Base-by-base conservation (phyloP, 208 protist species). In the Chromosphaera perkinsii region DNA sequence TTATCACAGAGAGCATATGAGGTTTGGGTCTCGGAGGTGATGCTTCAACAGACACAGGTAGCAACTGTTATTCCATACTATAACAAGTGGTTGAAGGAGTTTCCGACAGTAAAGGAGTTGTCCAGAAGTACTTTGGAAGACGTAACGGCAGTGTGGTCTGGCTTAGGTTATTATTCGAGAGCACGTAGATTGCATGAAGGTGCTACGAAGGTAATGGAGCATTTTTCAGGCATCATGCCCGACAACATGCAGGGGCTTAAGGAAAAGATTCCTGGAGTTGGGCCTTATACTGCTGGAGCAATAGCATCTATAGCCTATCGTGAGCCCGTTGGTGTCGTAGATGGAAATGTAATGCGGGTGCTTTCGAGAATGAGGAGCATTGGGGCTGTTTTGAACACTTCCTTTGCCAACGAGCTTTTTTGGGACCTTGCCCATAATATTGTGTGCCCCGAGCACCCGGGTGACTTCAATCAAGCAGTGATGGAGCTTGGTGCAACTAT, bases 281-380 rank as follows among this genome's bases (percentile, higher is more conserved):
- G 78, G 1, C 64, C 60, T 7, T 84, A 86, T 67, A 86, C 79
- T 3, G 73, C 73, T 2, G 79, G 72, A n/a, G 82, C 82, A 9
- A 74, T 86, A 7, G 63, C 76, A 12, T 77, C 71, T 0, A 84
- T 81, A 36, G 77, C 60, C 14, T 84, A 71, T 59, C 54, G 33
- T 5, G 17, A 72, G 14, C 1, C 9, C 17, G 55, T 47, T 9
- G 66, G 68, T 10, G 39, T 83, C 0, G 79, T 84, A 0, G 82
- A 86, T 71, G 82, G 79, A 22, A 86, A 86, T 57, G 82, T 86
- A 7, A 72, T 83, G 14, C 66, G 82, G 26, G 82, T 86, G 3
- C 27, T 86, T 1, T 59, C 67, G 45, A 39, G 82, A 10, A 43
- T 84, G 17, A 17, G 79, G 14, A 33, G 55, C 2, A 72, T 86